Evolutionary conservation across 495 filamentous ascomycete genomes (phyloP), one percentile per base, ranked within the genome.

Genomic region (Aspergillus taichungensis): DNA sequence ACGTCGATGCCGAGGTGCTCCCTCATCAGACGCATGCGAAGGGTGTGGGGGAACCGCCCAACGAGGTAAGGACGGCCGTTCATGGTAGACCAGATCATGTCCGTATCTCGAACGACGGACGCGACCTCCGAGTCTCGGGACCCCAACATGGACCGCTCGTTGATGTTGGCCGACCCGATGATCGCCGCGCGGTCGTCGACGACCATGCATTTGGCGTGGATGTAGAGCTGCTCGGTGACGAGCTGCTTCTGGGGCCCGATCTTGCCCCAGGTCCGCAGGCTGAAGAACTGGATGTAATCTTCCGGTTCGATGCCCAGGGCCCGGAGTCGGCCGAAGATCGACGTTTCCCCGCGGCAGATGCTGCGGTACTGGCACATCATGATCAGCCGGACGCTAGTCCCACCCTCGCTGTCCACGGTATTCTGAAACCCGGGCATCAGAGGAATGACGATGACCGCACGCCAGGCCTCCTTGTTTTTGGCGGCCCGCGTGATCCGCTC

Each of bases 371-470:
- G 92, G 57, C 89, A 97, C 63, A 94, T 87, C 83, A 99, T 89
- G 57, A 99, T 99, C 43, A 99, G 67, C 39, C 92, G 80, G 13
- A 99, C 82, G 57, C 88, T 95, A 9, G 87, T 95, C 34, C 92
- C 92, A 48, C 96, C 94, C 52, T 91, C 86, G 27, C 82, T 79
- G 43, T 96, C 88, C 9, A 99, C 90, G 5, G 89, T 90, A 52
- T 95, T 97, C 64, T 99, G 92, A 63, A 97, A 99, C 13, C 92
- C 92, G 8, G 92, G 92, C 82, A 99, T 94, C 36, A 99, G 74
- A 2, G 92, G 92, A 51, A 99, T 95, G 42, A 97, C 56, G 53
- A 97, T 85, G 31, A 92, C 82, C n/a, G 88, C 89, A 29, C 87
- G 82, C 92, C 92, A 99, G 40, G 86, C 79, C 63, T 99, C 88